Base-by-base conservation (phyloP, 305 asterid species). In the Ruellia speciosa region DNA sequence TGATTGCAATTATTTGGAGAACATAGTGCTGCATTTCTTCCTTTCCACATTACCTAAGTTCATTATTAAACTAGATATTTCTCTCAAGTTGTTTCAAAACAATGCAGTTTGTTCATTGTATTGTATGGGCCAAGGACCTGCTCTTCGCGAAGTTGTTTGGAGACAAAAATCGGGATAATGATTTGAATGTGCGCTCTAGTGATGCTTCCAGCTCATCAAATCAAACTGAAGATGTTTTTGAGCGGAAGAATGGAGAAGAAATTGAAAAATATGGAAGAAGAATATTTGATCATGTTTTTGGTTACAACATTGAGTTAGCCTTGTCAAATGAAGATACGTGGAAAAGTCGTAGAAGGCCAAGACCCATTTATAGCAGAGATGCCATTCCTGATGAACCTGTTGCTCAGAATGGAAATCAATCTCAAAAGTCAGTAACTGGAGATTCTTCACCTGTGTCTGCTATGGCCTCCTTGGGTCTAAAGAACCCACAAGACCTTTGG, bases 61-160 rank as follows among this genome's bases (percentile, higher is more conserved):
- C 10, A 12, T 18, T 19, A 28, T 49, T 45, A 47, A 9, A 47
- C 48, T 49, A 55, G 46, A 45, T 37, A 37, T 66, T 16, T 16
- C 14, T 15, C 19, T 16, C 47, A 43, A 46, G 35, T 58, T 55
- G 33, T 69, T 67, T 56, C 73, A 57, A 58, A 66, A 57, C 70
- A 12, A 13, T 77, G 75, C 88, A 93, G 99, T 93, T 93, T 76
- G 95, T 93, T 60, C 99, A 93, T 81, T 93, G 99, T 72, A 77
- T 93, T 35, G 99, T 93, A 52, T 93, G 99, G 99, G 99, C 95
- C 18, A 93, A 93, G 78, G 99, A 93, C 74, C 87, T 93, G 71
- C 94, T 93, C 56, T 93, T 93, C 77, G 88, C 96, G 43, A 93
- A 93, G 76, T 73, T 93, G 60, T 83, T 89, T 74, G 99, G 99